A percentile compares a stretch with the other conserved stretches of the same genome.
Evolutionary conservation across 805 yeast genomes (phyloP).

Genomic region (Ogataea paraovalis): DNA sequence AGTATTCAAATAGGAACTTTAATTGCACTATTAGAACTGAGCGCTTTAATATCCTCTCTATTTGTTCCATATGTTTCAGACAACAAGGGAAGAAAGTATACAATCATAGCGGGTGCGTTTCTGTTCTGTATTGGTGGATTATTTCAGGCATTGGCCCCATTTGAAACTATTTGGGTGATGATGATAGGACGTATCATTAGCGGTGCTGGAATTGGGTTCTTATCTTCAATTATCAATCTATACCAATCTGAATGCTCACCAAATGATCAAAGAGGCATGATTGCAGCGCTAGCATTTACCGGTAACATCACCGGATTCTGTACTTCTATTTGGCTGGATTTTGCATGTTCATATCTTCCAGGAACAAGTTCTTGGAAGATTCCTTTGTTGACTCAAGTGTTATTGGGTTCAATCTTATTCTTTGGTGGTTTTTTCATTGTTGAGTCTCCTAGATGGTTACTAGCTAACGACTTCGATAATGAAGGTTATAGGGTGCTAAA

Average conservation of each 20-base stretch:
- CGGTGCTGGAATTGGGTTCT: conserved; percentile 84
- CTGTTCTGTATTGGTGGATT: conserved; percentile 74
- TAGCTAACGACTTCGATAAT: conserved; percentile 66
- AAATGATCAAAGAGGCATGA: conserved; percentile 76
- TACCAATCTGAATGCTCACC: conserved; percentile 89
- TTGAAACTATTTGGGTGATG: conserved; percentile 41
- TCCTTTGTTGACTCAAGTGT: conserved; percentile 71
- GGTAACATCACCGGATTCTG: conserved; percentile 83
- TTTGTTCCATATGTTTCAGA: conserved; percentile 75
- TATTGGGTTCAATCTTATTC: conserved; percentile 61
- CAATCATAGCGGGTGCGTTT: conserved; percentile 72
- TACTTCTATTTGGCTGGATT: conserved; percentile 84
- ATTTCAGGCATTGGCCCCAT: conserved; percentile 58
- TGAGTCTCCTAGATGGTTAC: conserved; percentile 85
- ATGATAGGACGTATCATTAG: conserved; percentile 73
- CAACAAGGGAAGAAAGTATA: conserved; percentile 68
- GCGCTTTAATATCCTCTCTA: conserved; percentile 73
- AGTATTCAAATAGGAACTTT: conserved; percentile 73
- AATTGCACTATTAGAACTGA: conserved; percentile 81
- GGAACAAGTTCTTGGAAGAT: conserved; percentile 69
- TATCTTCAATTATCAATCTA: conserved; percentile 81
- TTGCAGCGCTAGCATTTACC: conserved; percentile 85
- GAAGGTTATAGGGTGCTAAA: conserved; percentile 41
- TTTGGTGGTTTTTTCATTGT: conserved; percentile 75
- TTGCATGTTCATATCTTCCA: conserved; percentile 61